Evolutionary conservation across 306 rosid genomes (phyloP).

Genomic region (Cyamopsis tetragonoloba): DNA sequence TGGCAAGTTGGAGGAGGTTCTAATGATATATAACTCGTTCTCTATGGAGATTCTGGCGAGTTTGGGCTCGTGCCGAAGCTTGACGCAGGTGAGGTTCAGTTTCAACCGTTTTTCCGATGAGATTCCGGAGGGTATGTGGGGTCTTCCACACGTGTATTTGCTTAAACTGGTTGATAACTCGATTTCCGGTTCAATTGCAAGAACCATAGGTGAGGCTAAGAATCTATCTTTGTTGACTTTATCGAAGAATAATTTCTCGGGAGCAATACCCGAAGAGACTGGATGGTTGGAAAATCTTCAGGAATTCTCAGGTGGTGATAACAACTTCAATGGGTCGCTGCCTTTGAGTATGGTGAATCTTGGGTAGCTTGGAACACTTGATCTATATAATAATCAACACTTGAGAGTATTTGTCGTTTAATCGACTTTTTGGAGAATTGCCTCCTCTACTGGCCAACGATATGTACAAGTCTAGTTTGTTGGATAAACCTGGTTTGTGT

Average conservation of each 20-base stretch:
- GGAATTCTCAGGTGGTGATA: slow-evolving; percentile 51
- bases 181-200: slow-evolving; percentile 58
- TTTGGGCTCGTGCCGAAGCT: slow-evolving; percentile 53
- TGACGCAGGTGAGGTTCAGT: slow-evolving; percentile 61
- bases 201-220: slow-evolving; percentile 56
- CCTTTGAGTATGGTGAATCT: slow-evolving; percentile 59
- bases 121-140: slow-evolving; percentile 78
- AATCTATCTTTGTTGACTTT: slow-evolving; percentile 53
- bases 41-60: slow-evolving; percentile 61
- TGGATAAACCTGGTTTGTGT: slow-evolving; percentile 82
- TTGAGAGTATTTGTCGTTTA: slow-evolving; percentile 70
- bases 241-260: slow-evolving; percentile 58
- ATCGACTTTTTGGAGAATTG: slow-evolving; percentile 59
- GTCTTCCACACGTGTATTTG: slow-evolving; percentile 57
- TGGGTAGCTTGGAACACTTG: slow-evolving; percentile 54
- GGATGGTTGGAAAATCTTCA: slow-evolving; percentile 58
- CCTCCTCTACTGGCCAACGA: slow-evolving; percentile 64
- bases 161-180: slow-evolving; percentile 59
- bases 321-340: slow-evolving; percentile 50
- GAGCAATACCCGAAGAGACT: slow-evolving; percentile 68
- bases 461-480: slow-evolving; percentile 62
- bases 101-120: slow-evolving; percentile 56
- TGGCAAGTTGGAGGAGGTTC: slow-evolving; percentile 58
- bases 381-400: slow-evolving; percentile 62
- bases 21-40: slow-evolving; percentile 52